Percentiles rank a stretch among this genome's conserved stretches.
Conservation (phyloP, 805 yeast genomes). For the Dipodascus albidus region DNA sequence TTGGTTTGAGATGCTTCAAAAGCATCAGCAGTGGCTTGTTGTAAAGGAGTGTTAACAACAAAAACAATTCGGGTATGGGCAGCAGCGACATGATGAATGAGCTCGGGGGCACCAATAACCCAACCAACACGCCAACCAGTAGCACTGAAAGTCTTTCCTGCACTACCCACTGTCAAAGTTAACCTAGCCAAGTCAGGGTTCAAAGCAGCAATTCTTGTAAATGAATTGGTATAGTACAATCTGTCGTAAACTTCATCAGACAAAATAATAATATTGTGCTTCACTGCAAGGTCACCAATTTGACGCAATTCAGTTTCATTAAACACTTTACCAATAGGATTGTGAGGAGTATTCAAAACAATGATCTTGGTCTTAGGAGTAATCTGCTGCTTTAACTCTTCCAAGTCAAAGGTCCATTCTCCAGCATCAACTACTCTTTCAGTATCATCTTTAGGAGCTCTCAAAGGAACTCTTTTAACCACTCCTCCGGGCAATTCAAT, state of each 20-base stretch:
- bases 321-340: constrained; percentile 90
- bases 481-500: constrained; percentile 90
- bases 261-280: constrained; percentile 69
- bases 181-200: constrained; percentile 67
- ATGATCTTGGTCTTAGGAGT: constrained; percentile 71
- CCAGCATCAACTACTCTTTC: constrained; percentile 56
- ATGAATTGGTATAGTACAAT: constrained; percentile 54
- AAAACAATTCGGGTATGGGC: constrained; percentile 96
- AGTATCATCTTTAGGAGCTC: constrained; percentile 67
- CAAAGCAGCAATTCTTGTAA: constrained; percentile 77
- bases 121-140: constrained; percentile 99
- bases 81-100: constrained; percentile 67
- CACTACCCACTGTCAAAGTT: constrained; percentile 89
- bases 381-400: constrained; percentile 60
- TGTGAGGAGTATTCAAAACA: constrained; percentile 88
- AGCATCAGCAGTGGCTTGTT: constrained; percentile 82
- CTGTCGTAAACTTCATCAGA: constrained; percentile 96
- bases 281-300: constrained; percentile 76
- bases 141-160: constrained; percentile 95
- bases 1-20: constrained; percentile 48
- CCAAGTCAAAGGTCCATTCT: constrained; percentile 82
- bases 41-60: constrained; percentile 81
- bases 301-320: constrained; percentile 58
- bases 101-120: constrained; percentile 78
- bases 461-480: constrained; percentile 74